Evolutionary conservation across 192 early-diverging fungal genomes (phyloP).

Genomic region (Gryganskiella cystojenkinii): DNA sequence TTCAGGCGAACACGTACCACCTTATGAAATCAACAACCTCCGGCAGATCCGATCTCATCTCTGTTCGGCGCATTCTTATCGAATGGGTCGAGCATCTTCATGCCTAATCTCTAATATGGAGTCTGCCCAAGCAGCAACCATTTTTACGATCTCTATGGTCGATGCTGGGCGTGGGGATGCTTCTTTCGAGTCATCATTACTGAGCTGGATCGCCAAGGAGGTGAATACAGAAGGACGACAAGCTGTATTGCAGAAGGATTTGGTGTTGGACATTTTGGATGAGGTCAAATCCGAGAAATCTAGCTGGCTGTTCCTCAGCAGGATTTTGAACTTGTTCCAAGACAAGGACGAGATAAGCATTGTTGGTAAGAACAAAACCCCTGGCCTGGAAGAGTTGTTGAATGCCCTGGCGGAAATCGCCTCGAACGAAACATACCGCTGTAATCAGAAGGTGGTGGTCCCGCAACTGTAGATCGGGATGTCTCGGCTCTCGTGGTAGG

Average conservation of each 20-base stretch:
- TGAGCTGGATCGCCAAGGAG: slow-evolving; percentile 13
- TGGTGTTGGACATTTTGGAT: slow-evolving; percentile 4
- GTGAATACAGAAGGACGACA: slow-evolving; percentile 7
- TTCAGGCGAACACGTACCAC: slow-evolving; percentile 2
- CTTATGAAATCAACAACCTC: slow-evolving; percentile 3
- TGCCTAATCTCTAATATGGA: slow-evolving; percentile 8
- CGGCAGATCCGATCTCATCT: slow-evolving; percentile 21
- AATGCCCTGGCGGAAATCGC: background rate
- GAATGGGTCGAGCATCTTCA: slow-evolving; percentile 15
- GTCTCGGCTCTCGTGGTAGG: slow-evolving; percentile 7
- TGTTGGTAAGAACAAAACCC: background rate
- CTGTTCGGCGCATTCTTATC: slow-evolving; percentile 9
- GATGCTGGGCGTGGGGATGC: background rate
- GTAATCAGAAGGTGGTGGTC: slow-evolving; percentile 5
- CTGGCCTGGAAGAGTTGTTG: slow-evolving; percentile 4
- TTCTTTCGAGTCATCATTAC: slow-evolving; percentile 3
- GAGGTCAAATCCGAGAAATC: background rate
- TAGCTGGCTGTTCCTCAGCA: background rate
- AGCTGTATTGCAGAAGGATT: slow-evolving; percentile 5
- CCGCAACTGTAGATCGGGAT: background rate
- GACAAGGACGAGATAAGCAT: slow-evolving; percentile 15
- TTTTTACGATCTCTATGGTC: slow-evolving; percentile 18
- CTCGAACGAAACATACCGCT: background rate
- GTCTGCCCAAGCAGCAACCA: slow-evolving; percentile 12
- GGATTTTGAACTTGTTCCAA: slow-evolving; percentile 6